Percentiles rank a stretch among this genome's conserved stretches.
These are phyloP conservation scores for Nepenthes gracilis DNA, from an alignment of 148 eudicot species.

Conservation along the genomic window DNA sequence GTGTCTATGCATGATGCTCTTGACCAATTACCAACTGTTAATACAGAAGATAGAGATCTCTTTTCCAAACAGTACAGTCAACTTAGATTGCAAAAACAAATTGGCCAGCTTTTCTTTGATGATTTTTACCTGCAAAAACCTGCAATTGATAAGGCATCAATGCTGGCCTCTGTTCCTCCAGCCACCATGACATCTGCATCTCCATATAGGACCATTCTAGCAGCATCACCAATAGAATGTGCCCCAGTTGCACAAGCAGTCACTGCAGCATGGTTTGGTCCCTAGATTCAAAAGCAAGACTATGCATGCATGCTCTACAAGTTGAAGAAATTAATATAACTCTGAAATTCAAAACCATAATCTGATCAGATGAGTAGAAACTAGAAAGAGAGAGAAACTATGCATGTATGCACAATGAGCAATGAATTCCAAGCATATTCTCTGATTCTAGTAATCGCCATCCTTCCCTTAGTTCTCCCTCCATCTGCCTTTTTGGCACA, in stretches of 20 bases:
- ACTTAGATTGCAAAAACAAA: too few species aligned
- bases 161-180: constrained; percentile 95
- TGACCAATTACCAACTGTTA: too few species aligned
- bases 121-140: constrained; percentile 77
- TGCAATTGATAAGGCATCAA: constrained; percentile 92
- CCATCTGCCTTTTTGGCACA: too few species aligned
- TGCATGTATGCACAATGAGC: too few species aligned
- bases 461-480: too few species aligned
- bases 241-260: constrained; percentile 99
- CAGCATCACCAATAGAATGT: constrained; percentile 95
- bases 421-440: too few species aligned
- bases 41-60: neutral
- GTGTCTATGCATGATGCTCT: too few species aligned
- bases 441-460: too few species aligned
- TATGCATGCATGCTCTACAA: constrained; percentile 18
- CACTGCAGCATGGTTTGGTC: constrained; percentile 99
- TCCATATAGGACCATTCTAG: constrained; percentile 91
- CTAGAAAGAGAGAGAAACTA: too few species aligned
- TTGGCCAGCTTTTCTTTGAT: constrained; percentile 2
- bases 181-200: constrained; percentile 99
- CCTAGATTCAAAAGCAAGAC: constrained; percentile 70
- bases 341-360: neutral
- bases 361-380: neutral
- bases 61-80: too few species aligned
- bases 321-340: neutral